Conservation (phyloP, 345 rosid genomes). For the Aquilaria malaccensis region DNA sequence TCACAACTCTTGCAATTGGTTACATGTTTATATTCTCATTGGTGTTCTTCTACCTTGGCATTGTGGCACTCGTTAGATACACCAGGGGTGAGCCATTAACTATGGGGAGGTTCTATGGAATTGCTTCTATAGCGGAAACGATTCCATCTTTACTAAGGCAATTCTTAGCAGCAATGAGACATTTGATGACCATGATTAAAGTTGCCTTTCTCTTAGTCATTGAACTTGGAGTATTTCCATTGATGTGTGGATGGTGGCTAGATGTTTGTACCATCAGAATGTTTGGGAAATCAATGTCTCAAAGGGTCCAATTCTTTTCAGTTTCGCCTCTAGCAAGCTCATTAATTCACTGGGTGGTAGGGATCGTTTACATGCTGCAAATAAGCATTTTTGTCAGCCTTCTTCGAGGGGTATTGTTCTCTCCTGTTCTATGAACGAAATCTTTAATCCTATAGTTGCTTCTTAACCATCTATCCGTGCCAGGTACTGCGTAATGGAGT, state of each 20-base stretch:
- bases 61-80: conserved; percentile 78
- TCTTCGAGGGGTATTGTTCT: conserved; percentile 84
- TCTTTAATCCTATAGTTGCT: neutral
- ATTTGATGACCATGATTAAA: conserved; percentile 99
- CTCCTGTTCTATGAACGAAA: conserved; percentile 4
- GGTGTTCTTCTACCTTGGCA: conserved; percentile 74
- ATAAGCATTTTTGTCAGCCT: conserved; percentile 98
- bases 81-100: conserved; percentile 95
- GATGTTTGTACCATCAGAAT: conserved; percentile 92
- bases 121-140: conserved; percentile 76
- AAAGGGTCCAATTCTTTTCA: conserved; percentile 75
- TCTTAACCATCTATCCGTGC: conserved; percentile 3
- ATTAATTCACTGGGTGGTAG: conserved; percentile 94
- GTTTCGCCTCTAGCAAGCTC: conserved; percentile 93
- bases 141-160: conserved; percentile 90
- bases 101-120: conserved; percentile 73
- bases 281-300: conserved; percentile 95
- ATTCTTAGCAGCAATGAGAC: conserved; percentile 95
- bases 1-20: conserved; percentile 90
- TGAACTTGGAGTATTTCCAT: conserved; percentile 97
- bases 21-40: conserved; percentile 69
- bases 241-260: conserved; percentile 99
- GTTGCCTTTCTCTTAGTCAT: conserved; percentile 97
- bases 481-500: conserved; percentile 98
- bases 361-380: conserved; percentile 92